Percentiles rank a stretch among this genome's conserved stretches.
These are phyloP conservation scores for Podaxis pistillaris DNA, from an alignment of 768 basidiomycete genomes.

Conservation along the genomic window DNA sequence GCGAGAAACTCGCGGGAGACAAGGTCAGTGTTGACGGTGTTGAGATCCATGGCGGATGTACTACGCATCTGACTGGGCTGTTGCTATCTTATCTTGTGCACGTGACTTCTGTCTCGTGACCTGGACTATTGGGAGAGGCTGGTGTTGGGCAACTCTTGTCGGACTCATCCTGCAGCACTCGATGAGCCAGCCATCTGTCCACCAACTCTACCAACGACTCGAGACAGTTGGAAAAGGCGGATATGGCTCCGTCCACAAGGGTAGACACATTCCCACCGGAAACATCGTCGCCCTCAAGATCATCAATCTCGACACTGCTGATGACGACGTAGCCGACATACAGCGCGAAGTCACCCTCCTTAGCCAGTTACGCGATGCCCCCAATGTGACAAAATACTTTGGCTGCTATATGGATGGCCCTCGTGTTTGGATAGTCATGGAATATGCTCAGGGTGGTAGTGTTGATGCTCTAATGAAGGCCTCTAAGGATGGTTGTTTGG, in stretches of 20 bases:
- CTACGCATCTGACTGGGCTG: neutral
- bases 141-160: neutral
- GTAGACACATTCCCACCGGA: conserved; percentile 78
- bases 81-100: neutral
- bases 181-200: conserved; percentile 59
- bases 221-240: conserved; percentile 96
- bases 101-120: neutral
- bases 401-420: conserved; percentile 96
- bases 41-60: conserved; percentile 56
- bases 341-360: conserved; percentile 94
- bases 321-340: conserved; percentile 96
- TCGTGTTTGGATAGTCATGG: conserved; percentile 99
- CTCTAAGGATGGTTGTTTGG: conserved; percentile 67
- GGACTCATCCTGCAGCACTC: conserved; percentile 3
- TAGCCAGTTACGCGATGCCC: conserved; percentile 83
- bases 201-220: conserved; percentile 79
- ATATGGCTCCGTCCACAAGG: conserved; percentile 95
- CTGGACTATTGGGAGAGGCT: neutral
- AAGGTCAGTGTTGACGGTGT: conserved; percentile 48
- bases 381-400: conserved; percentile 92
- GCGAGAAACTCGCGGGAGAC: conserved; percentile 81
- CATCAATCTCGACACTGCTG: conserved; percentile 95
- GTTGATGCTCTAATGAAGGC: conserved; percentile 93
- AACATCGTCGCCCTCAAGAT: conserved; percentile 96
- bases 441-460: conserved; percentile 93